Evolutionary conservation across 2,329 filamentous ascomycete genomes (phyloP).

Genomic region (Ophiostoma triangulosporum): DNA sequence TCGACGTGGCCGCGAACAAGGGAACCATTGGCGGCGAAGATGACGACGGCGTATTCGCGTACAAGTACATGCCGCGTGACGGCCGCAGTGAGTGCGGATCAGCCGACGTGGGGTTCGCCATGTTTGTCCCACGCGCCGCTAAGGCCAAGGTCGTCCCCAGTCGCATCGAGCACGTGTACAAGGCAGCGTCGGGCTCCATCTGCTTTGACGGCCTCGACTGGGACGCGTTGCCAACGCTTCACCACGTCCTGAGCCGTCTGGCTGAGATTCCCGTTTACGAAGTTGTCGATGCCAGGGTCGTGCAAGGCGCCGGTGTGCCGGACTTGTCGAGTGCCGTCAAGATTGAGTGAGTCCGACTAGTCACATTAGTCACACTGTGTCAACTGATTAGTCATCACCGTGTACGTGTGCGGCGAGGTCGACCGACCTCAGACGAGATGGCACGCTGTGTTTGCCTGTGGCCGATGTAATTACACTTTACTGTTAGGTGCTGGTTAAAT

Average conservation of each 20-base stretch:
- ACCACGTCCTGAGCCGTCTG: conserved; percentile 39
- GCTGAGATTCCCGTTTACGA: conserved; percentile 43
- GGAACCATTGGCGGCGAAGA: conserved; percentile 19
- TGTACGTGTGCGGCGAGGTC: too few relatives aligned
- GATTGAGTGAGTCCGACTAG: neutral
- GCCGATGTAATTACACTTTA: too few relatives aligned
- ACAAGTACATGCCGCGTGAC: conserved; percentile 44
- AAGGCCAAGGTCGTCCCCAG: conserved; percentile 21
- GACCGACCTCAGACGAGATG: too few relatives aligned
- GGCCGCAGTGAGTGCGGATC: conserved; percentile 29
- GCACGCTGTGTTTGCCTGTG: too few relatives aligned
- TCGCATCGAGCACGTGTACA: conserved; percentile 21
- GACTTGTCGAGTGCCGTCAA: conserved; percentile 23
- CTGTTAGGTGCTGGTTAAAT: too few relatives aligned
- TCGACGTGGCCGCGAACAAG: conserved; percentile 4
- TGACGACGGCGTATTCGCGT: conserved; percentile 37
- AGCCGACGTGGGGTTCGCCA: conserved; percentile 40
- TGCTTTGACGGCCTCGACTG: conserved; percentile 35
- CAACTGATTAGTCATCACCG: too few relatives aligned
- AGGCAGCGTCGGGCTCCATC: conserved; percentile 29
- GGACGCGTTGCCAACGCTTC: conserved; percentile 44
- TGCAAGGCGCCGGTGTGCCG: conserved; percentile 37
- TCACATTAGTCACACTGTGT: neutral
- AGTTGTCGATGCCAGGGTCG: conserved; percentile 40
- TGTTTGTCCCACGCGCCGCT: conserved; percentile 24